Evolutionary conservation across 768 basidiomycete species (phyloP).

Genomic region (Myochromella boudieri): DNA sequence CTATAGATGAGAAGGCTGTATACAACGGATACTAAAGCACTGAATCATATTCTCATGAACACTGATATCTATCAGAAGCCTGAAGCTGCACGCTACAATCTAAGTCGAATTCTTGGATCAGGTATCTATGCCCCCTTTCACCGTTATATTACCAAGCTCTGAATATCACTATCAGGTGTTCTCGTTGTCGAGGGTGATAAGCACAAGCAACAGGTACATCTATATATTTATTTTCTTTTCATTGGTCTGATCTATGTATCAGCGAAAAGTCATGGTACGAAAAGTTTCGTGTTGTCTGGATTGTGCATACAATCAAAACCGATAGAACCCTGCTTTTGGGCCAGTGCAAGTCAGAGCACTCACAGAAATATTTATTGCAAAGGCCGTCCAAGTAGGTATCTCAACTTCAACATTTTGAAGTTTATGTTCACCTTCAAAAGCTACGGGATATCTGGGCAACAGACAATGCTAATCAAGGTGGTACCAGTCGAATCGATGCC

Average conservation of each 20-base stretch:
- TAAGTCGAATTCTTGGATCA: slow-evolving; percentile 43
- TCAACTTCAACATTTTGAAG: too few relatives aligned
- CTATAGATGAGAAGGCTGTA: slow-evolving; percentile 9
- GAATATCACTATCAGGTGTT: slow-evolving; percentile 39
- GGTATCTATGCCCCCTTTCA: slow-evolving; percentile 27
- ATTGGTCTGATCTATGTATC: too few relatives aligned
- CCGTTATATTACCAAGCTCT: too few relatives aligned
- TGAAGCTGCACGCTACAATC: slow-evolving; percentile 30
- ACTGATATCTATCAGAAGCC: slow-evolving; percentile 58
- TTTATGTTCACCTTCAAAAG: slow-evolving; percentile 26
- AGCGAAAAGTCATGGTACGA: slow-evolving; percentile 52
- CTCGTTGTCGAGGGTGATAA: slow-evolving; percentile 51
- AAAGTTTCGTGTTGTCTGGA: too few relatives aligned
- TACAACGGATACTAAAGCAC: slow-evolving; percentile 37
- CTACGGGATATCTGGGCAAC: slow-evolving; percentile 49
- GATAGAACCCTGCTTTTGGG: slow-evolving; percentile 69
- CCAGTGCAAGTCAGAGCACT: slow-evolving; percentile 56
- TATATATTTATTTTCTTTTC: too few relatives aligned
- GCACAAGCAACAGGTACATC: slow-evolving; percentile 43
- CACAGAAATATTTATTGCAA: slow-evolving; percentile 56
- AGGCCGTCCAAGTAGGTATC: slow-evolving; percentile 45
- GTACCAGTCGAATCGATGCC: slow-evolving; percentile 48
- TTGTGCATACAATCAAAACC: too few relatives aligned
- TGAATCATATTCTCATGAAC: slow-evolving; percentile 65
- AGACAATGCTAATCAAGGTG: slow-evolving; percentile 30